phyloP scores from a whole-genome alignment of 23 red algal species.

The Gracilariopsis chorda region DNA sequence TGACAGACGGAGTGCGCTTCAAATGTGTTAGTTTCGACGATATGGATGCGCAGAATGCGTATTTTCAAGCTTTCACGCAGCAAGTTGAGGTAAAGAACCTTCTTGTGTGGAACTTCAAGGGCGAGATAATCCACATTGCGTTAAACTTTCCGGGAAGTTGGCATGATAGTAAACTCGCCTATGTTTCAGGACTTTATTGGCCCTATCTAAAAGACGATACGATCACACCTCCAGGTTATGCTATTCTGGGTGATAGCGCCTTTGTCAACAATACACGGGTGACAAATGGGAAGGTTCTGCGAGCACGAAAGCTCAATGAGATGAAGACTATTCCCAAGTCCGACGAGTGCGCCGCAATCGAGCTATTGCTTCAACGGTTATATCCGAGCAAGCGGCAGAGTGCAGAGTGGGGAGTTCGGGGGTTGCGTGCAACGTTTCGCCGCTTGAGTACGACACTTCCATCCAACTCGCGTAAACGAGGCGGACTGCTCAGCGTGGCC shows the following conservation, averaged over 20 bases:
- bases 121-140: not conserved
- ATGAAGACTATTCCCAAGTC: not conserved
- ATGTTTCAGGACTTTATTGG: constrained; percentile 3
- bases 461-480: not conserved
- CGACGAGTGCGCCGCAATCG: not conserved
- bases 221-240: constrained; percentile 12
- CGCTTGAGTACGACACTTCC: not conserved
- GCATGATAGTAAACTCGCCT: not conserved
- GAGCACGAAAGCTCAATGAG: not conserved
- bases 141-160: constrained; percentile 16
- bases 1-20: too few relatives aligned
- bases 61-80: too few relatives aligned
- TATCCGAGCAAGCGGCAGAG: constrained; percentile 11
- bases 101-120: constrained; percentile 5
- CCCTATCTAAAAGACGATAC: not conserved
- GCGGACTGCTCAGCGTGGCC: not conserved
- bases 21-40: too few relatives aligned
- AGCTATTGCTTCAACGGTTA: not conserved
- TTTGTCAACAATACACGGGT: not conserved
- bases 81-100: not conserved
- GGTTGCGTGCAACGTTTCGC: not conserved
- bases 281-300: constrained; percentile 1
- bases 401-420: constrained; percentile 38
- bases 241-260: constrained; percentile 2
- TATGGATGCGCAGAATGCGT: too few relatives aligned